Percentiles rank a stretch among this genome's conserved stretches.
These are phyloP conservation scores for Brasilioporus rufonigricans DNA, from an alignment of 768 basidiomycete species.

Conservation along the genomic window DNA sequence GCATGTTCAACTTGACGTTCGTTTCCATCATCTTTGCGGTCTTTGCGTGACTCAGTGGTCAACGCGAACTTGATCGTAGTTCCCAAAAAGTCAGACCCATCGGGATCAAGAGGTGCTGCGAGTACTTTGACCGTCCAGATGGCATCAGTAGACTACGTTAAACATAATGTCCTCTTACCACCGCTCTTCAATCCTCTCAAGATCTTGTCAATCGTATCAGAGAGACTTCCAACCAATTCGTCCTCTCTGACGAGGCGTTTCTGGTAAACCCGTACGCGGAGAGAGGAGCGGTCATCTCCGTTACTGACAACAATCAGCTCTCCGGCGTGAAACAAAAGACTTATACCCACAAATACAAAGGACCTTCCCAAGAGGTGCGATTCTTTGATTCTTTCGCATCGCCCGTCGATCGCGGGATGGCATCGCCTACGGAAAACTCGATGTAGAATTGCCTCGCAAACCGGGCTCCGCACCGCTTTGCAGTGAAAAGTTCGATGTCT, in stretches of 20 bases:
- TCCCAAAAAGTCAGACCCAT: background rate
- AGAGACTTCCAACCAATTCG: background rate
- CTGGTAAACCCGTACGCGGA: background rate
- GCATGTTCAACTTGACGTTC: no score
- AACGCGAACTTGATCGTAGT: background rate
- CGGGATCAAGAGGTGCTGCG: background rate
- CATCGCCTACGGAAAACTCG: background rate
- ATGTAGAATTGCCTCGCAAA: background rate
- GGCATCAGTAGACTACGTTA: background rate
- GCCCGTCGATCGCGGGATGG: background rate
- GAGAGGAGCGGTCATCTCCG: background rate
- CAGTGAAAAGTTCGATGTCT: conserved; percentile 8
- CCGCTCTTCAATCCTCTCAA: background rate
- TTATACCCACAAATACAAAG: background rate
- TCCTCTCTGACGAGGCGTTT: background rate
- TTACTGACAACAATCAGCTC: background rate
- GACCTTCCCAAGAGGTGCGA: background rate
- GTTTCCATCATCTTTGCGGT: no score
- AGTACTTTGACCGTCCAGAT: background rate
- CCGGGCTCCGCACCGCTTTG: background rate
- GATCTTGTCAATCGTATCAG: background rate
- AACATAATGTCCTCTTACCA: background rate
- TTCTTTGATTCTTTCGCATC: background rate
- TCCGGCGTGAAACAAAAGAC: background rate
- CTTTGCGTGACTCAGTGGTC: no score